phyloP scores from a whole-genome alignment of 2,329 filamentous ascomycete species.

The Plenodomus lindquistii region DNA sequence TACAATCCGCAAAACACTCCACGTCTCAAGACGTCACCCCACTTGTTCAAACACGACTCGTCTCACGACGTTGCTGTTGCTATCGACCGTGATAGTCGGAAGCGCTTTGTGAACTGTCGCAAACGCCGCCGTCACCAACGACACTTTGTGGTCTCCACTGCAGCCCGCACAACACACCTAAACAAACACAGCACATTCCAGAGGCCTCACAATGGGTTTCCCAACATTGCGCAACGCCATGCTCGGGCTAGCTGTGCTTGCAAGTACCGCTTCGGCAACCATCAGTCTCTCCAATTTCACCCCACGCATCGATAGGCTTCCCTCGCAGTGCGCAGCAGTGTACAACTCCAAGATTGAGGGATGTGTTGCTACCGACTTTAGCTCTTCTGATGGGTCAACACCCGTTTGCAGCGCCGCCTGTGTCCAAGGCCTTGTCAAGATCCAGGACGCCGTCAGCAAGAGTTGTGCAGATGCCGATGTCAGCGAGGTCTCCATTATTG shows the following conservation, averaged over 20 bases:
- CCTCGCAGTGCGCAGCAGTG: slow-evolving; percentile 42
- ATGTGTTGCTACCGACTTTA: slow-evolving; percentile 48
- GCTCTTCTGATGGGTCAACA: not conserved
- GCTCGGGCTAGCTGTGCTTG: slow-evolving; percentile 25
- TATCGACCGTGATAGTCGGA: slow-evolving; percentile 7
- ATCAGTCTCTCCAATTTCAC: slow-evolving; percentile 52
- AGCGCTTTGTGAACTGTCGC: slow-evolving; percentile 4
- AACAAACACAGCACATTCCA: not conserved
- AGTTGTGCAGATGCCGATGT: slow-evolving; percentile 43
- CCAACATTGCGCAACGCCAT: slow-evolving; percentile 20
- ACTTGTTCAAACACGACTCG: slow-evolving; percentile 25
- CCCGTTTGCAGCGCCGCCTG: slow-evolving; percentile 44
- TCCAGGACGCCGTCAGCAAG: slow-evolving; percentile 38
- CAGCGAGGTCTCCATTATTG: slow-evolving; percentile 47
- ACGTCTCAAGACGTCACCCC: slow-evolving; percentile 30
- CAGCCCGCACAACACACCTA: slow-evolving; percentile 9
- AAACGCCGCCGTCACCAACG: slow-evolving; percentile 8
- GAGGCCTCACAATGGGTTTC: slow-evolving; percentile 25
- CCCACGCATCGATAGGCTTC: slow-evolving; percentile 47
- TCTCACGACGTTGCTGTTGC: slow-evolving; percentile 26
- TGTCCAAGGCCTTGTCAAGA: slow-evolving; percentile 44
- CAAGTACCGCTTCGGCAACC: slow-evolving; percentile 28
- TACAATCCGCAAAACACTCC: slow-evolving; percentile 20
- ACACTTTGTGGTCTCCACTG: slow-evolving; percentile 12
- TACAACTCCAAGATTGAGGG: slow-evolving; percentile 48